Evolutionary conservation across 208 protist species (phyloP), one percentile per base, ranked within the genome.

Genomic region (Leishmania guyanensis): DNA sequence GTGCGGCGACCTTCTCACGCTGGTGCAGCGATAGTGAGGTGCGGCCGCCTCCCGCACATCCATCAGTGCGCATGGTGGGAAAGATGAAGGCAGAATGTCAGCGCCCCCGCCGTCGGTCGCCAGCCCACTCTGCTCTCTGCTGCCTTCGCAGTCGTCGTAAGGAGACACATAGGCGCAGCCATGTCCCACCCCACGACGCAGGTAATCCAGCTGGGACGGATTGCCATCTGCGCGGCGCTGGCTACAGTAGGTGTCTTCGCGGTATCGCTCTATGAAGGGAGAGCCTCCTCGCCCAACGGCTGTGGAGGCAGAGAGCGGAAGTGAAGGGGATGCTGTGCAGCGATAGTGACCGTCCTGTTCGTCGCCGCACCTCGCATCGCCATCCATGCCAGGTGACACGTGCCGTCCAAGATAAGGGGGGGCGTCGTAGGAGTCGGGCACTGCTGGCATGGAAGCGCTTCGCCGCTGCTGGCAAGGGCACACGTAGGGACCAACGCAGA

Each of bases 161-260:
- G 36, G 54, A 29, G 29, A 66, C 16, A 36, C 26, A 48, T 58
- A 56, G 33, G 53, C 17, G 74, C 74, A 68, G 26, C 36, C 51
- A 9, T 66, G 50, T 12, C 77, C 78, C n/a, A 64, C 68, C 16
- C 82, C 73, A 20, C 82, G 58, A 26, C 60, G 82, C 43, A 86
- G 46, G 50, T 66, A 86, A 51, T 79, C 72, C 20, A n/a, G 60
- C 5, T 58, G 58, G 17, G 48, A 22, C 5, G 36, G 12, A 36
- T 48, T 22, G 16, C 39, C 71, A 5, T 75, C 80, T 3, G 79
- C 54, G 50, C 79, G 86, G 46, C 68, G 82, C 76, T 60, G 68
- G 53, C 86, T 89, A 69, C 33, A 84, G 68, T 80, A 89, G 17
- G 85, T 88, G 64, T 53, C 70, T 3, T 66, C 68, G 2, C 33